A percentile compares a stretch with the other conserved stretches of the same genome.
phyloP scores from a whole-genome alignment of 1,284 basidiomycete species.

The Trametes hirsuta region DNA sequence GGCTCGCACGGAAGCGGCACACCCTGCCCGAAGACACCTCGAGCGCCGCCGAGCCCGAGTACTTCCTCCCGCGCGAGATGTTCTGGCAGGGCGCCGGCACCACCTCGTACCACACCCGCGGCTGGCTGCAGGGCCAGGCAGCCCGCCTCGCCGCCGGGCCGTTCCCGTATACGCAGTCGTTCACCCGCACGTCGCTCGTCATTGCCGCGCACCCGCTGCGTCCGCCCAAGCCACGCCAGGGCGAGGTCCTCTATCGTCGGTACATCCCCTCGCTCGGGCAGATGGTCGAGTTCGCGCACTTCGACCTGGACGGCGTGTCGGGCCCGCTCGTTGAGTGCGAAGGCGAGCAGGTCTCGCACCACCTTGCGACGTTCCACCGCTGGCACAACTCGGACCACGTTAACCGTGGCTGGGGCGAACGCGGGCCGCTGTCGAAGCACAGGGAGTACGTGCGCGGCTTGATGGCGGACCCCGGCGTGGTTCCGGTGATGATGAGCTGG shows the following conservation, averaged over 20 bases:
- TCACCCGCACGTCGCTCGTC: slow-evolving; percentile 52
- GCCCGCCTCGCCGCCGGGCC: slow-evolving; percentile 28
- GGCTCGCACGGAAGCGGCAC: slow-evolving; percentile 23
- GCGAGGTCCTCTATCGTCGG: slow-evolving; percentile 51
- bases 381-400: slow-evolving; percentile 60
- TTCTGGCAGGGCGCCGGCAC: slow-evolving; percentile 62
- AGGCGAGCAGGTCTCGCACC: slow-evolving; percentile 32
- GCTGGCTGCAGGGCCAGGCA: slow-evolving; percentile 43
- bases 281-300: slow-evolving; percentile 48
- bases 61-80: slow-evolving; percentile 47
- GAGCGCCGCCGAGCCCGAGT: slow-evolving; percentile 24
- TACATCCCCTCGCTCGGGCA: slow-evolving; percentile 48
- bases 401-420: slow-evolving; percentile 53
- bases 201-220: slow-evolving; percentile 57
- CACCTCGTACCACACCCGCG: slow-evolving; percentile 39
- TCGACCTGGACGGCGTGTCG: slow-evolving; percentile 38
- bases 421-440: slow-evolving; percentile 52
- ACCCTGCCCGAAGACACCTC: slow-evolving; percentile 26
- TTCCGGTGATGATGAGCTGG: slow-evolving; percentile 55
- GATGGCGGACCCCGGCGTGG: slow-evolving; percentile 45
- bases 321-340: slow-evolving; percentile 33
- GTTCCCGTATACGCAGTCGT: slow-evolving; percentile 47
- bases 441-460: slow-evolving; percentile 44
- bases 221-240: slow-evolving; percentile 51
- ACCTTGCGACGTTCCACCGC: slow-evolving; percentile 49